Base-by-base conservation (phyloP, 208 protist genomes). In the Trypanosoma scelopori region DNA sequence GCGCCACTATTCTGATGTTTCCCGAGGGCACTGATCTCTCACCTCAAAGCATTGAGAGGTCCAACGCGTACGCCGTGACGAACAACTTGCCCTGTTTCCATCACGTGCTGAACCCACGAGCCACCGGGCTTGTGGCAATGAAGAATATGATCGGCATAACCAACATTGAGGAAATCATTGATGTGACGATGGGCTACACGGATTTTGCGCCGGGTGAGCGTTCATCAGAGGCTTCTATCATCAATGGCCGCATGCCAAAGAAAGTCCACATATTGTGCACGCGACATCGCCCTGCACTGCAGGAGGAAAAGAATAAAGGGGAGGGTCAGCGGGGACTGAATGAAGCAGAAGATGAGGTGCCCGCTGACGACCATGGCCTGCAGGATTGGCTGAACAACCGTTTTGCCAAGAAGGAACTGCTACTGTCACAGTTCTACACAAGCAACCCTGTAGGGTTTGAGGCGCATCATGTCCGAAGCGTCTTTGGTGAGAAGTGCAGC, bases 11-110 rank as follows among this genome's bases (percentile, higher is more conserved):
- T 35, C 49, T 94, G 43, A 79, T 96, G 39, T 96, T 91, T 68
- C 91, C 91, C 0, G 88, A 96, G 50, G 91, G 91, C 41, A 94
- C 91, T 3, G 88, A 96, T 66, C 63, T 96, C 35, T 91, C 86
- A 41, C 57, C 63, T 43, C 84, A 69, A 41, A 92, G 84, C 69
- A 50, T 94, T 16, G 75, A 63, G 48, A 84, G 79, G 52, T 88
- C 84, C 7, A 74, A 87, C 39, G 74, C 66, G 11, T 96, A 79
- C 47, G 88, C 91, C 16, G 55, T 43, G 13, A 50, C 76, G 56
- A 65, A 85, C 0, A 66, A 67, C 18, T 65, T 92, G 41, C 88
- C 84, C 4, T 60, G 68, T 51, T 93, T 92, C 57, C 58, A 74
- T 43, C 74, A 91, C 60, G 91, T 96, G 18, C 72, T 96, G 23